phyloP scores from a whole-genome alignment of 306 rosid species.

The Castanospermum australe region DNA sequence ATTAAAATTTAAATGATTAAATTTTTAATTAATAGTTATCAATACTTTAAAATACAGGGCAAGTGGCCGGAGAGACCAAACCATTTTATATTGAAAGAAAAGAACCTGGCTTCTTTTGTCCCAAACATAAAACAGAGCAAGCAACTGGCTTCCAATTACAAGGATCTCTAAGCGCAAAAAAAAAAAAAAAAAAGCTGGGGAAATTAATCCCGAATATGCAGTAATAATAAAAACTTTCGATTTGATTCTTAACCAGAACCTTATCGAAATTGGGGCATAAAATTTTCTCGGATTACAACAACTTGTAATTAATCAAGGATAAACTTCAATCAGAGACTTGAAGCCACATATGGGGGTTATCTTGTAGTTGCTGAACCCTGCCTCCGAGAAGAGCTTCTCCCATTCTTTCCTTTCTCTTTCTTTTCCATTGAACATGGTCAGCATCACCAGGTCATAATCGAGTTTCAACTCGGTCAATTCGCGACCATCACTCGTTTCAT shows the following conservation, averaged over 20 bases:
- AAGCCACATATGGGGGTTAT: slow-evolving; percentile 37
- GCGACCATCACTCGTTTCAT: slow-evolving; percentile 22
- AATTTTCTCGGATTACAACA: not conserved
- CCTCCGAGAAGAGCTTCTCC: slow-evolving; percentile 46
- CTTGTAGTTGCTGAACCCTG: slow-evolving; percentile 53
- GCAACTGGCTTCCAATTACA: too few species aligned
- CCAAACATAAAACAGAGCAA: too few species aligned
- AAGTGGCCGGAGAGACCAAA: too few species aligned
- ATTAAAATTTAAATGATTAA: too few species aligned
- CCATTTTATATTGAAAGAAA: too few species aligned
- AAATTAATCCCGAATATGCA: not conserved
- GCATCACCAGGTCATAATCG: slow-evolving; percentile 49
- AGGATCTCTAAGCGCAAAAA: too few species aligned
- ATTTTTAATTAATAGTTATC: too few species aligned
- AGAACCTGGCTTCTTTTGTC: too few species aligned
- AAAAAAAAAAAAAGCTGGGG: not conserved
- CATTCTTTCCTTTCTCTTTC: slow-evolving; percentile 50
- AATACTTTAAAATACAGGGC: too few species aligned
- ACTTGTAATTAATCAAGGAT: slow-evolving; percentile 30
- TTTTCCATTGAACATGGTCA: slow-evolving; percentile 34
- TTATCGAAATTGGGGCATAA: not conserved
- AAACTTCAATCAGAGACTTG: slow-evolving; percentile 60
- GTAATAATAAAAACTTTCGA: not conserved
- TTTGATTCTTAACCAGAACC: not conserved
- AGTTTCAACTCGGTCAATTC: slow-evolving; percentile 39